These are phyloP conservation scores for Yamadazyma blattariae DNA, from an alignment of 1,139 yeast genomes.

Conservation along the genomic window DNA sequence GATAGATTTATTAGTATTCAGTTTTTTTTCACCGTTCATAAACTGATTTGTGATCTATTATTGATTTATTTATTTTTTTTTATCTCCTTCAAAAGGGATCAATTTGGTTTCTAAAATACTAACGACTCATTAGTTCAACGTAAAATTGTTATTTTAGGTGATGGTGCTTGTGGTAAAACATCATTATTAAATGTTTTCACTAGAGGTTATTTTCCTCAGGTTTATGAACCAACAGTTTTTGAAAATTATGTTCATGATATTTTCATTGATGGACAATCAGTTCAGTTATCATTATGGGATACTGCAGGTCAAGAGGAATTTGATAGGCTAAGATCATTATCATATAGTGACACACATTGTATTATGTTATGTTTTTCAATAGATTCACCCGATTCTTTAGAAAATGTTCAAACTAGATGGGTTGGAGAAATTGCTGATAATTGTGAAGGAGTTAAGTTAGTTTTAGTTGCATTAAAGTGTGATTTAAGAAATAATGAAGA, in stretches of 20 bases:
- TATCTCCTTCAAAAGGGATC: too few relatives aligned
- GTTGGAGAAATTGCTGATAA: constrained; percentile 95
- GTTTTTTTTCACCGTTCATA: too few relatives aligned
- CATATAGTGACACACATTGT: constrained; percentile 94
- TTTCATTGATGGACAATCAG: constrained; percentile 90
- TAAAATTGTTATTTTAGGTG: constrained; percentile 93
- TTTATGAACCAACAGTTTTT: constrained; percentile 96
- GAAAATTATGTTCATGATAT: constrained; percentile 98
- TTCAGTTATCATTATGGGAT: constrained; percentile 94
- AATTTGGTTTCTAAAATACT: too few relatives aligned
- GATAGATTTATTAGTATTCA: too few relatives aligned
- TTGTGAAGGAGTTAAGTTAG: constrained; percentile 94
- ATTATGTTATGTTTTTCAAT: constrained; percentile 95
- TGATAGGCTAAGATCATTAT: constrained; percentile 83
- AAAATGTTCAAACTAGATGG: constrained; percentile 93
- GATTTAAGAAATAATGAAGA: constrained; percentile 67
- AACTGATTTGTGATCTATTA: too few relatives aligned
- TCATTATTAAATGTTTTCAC: constrained; percentile 86
- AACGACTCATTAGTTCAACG: constrained; percentile 54
- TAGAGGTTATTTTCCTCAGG: constrained; percentile 96
- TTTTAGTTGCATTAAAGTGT: constrained; percentile 90
- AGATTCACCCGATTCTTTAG: constrained; percentile 91
- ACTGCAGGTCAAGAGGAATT: constrained; percentile 99
- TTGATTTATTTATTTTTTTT: too few relatives aligned
- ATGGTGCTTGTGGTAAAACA: constrained; percentile 74